Conservation (phyloP, 2,329 filamentous ascomycete species). For the Colletotrichum costaricense region DNA sequence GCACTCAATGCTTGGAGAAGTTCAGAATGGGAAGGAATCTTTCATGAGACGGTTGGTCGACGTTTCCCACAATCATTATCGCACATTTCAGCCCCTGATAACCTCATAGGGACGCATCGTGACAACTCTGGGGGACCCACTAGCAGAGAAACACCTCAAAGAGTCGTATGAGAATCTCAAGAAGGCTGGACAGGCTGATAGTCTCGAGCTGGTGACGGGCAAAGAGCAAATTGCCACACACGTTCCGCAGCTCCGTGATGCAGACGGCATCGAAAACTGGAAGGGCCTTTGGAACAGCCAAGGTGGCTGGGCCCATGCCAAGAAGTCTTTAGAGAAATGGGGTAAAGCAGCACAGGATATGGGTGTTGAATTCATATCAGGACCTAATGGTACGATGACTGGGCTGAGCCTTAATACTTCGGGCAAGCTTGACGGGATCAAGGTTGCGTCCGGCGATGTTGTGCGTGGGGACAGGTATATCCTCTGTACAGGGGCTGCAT, state of each 20-base stretch:
- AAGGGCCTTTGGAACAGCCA: constrained; percentile 32
- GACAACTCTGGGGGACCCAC: constrained; percentile 25
- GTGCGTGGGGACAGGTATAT: constrained; percentile 18
- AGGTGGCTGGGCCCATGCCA: constrained; percentile 27
- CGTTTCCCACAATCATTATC: not conserved
- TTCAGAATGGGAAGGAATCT: constrained; percentile 28
- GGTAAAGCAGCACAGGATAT: not conserved
- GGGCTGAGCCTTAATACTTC: not conserved
- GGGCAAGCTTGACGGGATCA: constrained; percentile 14
- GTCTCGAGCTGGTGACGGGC: constrained; percentile 16
- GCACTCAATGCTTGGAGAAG: constrained; percentile 33
- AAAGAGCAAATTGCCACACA: constrained; percentile 26
- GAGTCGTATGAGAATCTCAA: constrained; percentile 30
- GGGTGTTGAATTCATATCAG: constrained; percentile 15
- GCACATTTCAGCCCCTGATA: not conserved
- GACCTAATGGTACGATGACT: constrained; percentile 20
- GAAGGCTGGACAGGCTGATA: constrained; percentile 2
- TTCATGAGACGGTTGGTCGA: constrained; percentile 34
- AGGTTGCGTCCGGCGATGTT: constrained; percentile 15
- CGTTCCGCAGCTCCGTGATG: constrained; percentile 21
- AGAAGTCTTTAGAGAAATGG: constrained; percentile 19
- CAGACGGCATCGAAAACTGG: constrained; percentile 24
- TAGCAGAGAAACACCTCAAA: constrained; percentile 29
- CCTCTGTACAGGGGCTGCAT: constrained; percentile 24
- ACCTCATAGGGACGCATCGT: constrained; percentile 30